Evolutionary conservation across 352 stramenopile genomes (phyloP), one percentile per base, ranked within the genome.

Genomic region (Hyaloperonospora brassicae): DNA sequence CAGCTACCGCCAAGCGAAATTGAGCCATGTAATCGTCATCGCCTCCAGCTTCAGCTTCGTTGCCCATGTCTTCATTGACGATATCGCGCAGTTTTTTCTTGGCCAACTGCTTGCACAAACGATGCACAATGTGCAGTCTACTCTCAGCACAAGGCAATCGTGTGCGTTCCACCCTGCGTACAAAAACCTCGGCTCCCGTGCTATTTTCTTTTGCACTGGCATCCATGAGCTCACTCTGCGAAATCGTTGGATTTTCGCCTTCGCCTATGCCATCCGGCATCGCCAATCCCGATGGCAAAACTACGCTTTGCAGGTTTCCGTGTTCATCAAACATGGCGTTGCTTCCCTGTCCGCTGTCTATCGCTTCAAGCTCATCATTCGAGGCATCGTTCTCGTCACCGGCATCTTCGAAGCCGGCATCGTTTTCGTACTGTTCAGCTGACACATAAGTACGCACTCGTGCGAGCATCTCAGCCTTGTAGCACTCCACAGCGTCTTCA

Each of bases 301-400:
- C 36, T 12, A 87, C 57, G 2, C 44, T 66, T 23, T 75, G 77
- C 27, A 93, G 39, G 34, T 93, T 93, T 13, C 83, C 83, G 43
- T 68, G 62, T 47, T 89, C 77, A 47, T 93, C 80, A 53, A 91
- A 93, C 72, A 87, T 85, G 34, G 70, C 76, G 23, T 70, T 80
- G 21, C 68, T 64, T 2, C 69, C 75, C 43, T 87, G 77, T 0
- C 72, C 75, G 38, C 74, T 65, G 49, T 86, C 68, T 9, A 89
- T 61, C 17, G 77, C 59, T 39, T 76, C 59, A 10, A 85, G 50
- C 24, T 60, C 55, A 17, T n/a, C 44, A 13, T 70, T 47, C 2
- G 13, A 6, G 6, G 12, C 35, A 55, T 43, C 30, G 5, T 67
- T 50, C 13, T 69, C 45, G 23, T 67, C 62, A 1, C 61, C 38